A percentile compares a stretch with the other conserved stretches of the same genome.
Conservation (phyloP, 208 protist species). For the Trypanosoma caninum region DNA sequence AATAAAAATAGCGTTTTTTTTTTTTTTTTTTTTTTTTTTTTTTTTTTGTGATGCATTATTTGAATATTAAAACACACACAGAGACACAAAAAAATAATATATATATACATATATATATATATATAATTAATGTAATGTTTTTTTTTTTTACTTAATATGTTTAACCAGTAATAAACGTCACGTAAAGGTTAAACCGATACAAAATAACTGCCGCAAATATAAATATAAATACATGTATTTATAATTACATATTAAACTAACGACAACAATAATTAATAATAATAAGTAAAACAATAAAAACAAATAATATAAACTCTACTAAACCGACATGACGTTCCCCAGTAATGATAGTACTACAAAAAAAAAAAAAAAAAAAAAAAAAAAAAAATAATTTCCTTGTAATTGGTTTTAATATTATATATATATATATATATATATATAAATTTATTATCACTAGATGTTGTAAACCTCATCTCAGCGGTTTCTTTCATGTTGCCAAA, state of each 20-base stretch:
- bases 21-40: constrained; percentile 4
- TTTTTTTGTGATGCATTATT: neutral
- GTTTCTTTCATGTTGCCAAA: no score
- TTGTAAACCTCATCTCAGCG: no score
- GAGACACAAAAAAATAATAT: neutral
- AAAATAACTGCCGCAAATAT: no score
- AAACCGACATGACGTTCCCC: neutral
- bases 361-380: constrained; percentile 19
- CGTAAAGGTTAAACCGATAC: no score
- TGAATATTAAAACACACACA: neutral
- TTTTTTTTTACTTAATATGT: no score
- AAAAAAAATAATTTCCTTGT: constrained; percentile 1
- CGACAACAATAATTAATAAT: no score
- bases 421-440: neutral
- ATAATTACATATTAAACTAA: no score
- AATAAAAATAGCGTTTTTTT: neutral
- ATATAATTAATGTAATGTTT: no score
- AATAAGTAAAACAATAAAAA: constrained; percentile 2
- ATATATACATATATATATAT: constrained; percentile 5
- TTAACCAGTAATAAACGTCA: no score
- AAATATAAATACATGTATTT: no score
- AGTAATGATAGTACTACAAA: neutral
- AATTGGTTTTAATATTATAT: neutral
- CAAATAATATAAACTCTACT: neutral
- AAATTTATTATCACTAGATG: neutral